A percentile compares a stretch with the other conserved stretches of the same genome.
phyloP scores from a whole-genome alignment of 176 grass and related monocot species.

The Rhynchospora tenuis region DNA sequence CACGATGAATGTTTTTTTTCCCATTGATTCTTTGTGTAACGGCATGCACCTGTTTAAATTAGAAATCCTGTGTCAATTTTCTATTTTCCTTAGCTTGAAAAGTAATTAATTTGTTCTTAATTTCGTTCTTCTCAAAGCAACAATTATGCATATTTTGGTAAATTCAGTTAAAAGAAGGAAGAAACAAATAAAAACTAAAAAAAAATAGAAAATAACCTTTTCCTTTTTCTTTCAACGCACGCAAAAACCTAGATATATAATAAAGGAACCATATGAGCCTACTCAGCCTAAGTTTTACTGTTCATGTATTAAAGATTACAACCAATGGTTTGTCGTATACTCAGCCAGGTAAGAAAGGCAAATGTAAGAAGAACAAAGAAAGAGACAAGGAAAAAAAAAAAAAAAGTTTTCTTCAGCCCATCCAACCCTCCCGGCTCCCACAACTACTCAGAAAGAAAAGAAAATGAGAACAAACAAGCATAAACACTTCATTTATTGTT shows the following conservation, averaged over 20 bases:
- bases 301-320: neutral
- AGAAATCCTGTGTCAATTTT: neutral
- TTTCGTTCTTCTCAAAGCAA: neutral
- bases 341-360: neutral
- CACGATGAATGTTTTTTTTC: neutral
- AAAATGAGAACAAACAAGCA: neutral
- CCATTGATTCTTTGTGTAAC: neutral
- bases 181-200: neutral
- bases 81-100: neutral
- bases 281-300: neutral
- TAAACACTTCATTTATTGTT: neutral
- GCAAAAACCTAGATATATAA: neutral
- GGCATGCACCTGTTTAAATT: neutral
- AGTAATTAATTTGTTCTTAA: neutral
- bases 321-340: neutral
- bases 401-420: neutral
- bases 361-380: neutral
- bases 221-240: neutral
- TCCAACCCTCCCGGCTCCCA: neutral
- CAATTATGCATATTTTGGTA: neutral
- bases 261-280: neutral
- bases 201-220: neutral
- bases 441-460: neutral
- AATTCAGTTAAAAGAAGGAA: neutral
- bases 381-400: neutral